These are phyloP conservation scores for Rachicladosporium sp. DNA, from an alignment of 2,329 filamentous ascomycete genomes.

Conservation along the genomic window DNA sequence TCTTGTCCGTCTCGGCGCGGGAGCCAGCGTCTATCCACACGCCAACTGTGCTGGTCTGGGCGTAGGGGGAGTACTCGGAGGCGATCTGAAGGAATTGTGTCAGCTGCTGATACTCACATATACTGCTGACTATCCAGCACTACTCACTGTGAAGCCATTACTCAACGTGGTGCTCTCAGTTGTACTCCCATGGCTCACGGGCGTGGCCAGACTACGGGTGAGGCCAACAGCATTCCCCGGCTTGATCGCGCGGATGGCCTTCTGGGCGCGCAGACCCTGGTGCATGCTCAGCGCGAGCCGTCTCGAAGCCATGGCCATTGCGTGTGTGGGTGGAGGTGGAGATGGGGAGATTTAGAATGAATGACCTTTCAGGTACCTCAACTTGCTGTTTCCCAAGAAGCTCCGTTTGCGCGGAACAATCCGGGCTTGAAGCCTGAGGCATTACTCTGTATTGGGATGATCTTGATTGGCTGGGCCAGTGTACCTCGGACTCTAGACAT, in stretches of 20 bases:
- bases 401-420: too few species aligned
- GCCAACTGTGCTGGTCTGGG: slow-evolving; percentile 94
- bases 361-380: not conserved
- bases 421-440: too few species aligned
- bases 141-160: slow-evolving; percentile 86
- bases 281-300: slow-evolving; percentile 92
- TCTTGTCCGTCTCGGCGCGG: slow-evolving; percentile 94
- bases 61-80: slow-evolving; percentile 94
- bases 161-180: slow-evolving; percentile 92
- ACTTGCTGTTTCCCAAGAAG: too few species aligned
- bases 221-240: slow-evolving; percentile 50
- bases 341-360: slow-evolving; percentile 26
- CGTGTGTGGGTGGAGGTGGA: slow-evolving; percentile 19
- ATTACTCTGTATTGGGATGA: too few species aligned
- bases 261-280: slow-evolving; percentile 77
- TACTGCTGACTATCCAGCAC: slow-evolving; percentile 2
- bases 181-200: slow-evolving; percentile 60
- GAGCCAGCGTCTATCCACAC: slow-evolving; percentile 99
- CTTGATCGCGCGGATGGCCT: slow-evolving; percentile 63
- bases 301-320: slow-evolving; percentile 72
- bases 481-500: too few species aligned
- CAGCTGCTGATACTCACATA: slow-evolving; percentile 5
- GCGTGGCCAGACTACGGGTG: slow-evolving; percentile 81
- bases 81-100: slow-evolving; percentile 55
- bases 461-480: too few species aligned